These are phyloP conservation scores for Coemansia sp. DNA, from an alignment of 192 early-diverging fungal genomes.

Conservation along the genomic window DNA sequence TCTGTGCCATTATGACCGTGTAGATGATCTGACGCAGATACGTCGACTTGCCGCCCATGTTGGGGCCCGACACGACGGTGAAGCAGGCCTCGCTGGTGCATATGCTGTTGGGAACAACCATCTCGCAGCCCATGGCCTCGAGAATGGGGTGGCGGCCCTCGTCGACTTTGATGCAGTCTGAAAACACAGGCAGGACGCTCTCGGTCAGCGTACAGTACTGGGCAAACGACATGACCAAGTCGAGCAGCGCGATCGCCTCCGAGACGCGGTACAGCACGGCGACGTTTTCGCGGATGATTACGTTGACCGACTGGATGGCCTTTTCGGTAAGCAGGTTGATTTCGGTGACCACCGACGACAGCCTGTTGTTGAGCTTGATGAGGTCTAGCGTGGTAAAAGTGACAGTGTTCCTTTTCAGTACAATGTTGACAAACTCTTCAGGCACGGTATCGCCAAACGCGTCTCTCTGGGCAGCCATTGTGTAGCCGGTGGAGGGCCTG, in stretches of 20 bases:
- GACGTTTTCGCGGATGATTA: conserved; percentile 58
- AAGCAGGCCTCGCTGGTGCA: conserved; percentile 57
- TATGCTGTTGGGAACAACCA: conserved; percentile 66
- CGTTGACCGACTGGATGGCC: conserved; percentile 29
- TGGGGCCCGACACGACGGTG: conserved; percentile 84
- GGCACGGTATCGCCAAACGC: conserved; percentile 53
- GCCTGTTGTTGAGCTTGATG: conserved; percentile 74
- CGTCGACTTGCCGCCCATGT: conserved; percentile 90
- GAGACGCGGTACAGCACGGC: conserved; percentile 66
- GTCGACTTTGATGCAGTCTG: conserved; percentile 72
- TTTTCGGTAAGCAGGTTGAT: conserved; percentile 78
- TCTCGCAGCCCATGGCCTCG: conserved; percentile 54
- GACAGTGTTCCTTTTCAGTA: conserved; percentile 57
- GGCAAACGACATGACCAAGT: conserved; percentile 75
- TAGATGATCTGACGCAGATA: conserved; percentile 80
- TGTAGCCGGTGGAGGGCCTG: conserved; percentile 59
- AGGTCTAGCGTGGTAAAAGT: conserved; percentile 77
- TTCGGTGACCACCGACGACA: conserved; percentile 77
- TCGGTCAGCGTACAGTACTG: conserved; percentile 58
- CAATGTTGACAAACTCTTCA: conserved; percentile 68
- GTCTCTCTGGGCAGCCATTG: conserved; percentile 51
- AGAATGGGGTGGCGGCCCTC: conserved; percentile 73
- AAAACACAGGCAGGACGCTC: conserved; percentile 68
- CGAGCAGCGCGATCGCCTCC: conserved; percentile 73
- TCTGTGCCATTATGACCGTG: conserved; percentile 78